Percentiles rank a stretch among this genome's conserved stretches.
Evolutionary conservation across 2,329 filamentous ascomycete species (phyloP).

Genomic region (Fusarium sp.): DNA sequence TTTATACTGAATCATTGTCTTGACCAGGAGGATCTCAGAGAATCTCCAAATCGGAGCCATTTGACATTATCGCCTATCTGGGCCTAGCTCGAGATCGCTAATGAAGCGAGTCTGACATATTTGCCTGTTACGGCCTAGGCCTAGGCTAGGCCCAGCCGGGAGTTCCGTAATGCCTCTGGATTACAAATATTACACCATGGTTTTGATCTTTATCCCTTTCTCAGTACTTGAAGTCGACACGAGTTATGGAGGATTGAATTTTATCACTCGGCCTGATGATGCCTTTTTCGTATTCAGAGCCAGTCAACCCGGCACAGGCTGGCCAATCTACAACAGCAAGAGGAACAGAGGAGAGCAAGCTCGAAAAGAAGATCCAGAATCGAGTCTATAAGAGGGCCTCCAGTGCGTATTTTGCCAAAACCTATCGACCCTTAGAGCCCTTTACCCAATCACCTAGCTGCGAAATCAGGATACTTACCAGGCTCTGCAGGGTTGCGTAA

Average conservation of each 20-base stretch:
- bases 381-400: constrained; percentile 4
- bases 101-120: not conserved
- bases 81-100: not conserved
- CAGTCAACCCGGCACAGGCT: rapidly evolving
- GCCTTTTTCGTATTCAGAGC: not conserved
- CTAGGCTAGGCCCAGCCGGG: not conserved
- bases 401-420: not conserved
- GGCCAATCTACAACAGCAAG: rapidly evolving
- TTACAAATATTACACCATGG: not conserved
- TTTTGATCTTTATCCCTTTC: no score
- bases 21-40: not conserved
- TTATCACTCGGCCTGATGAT: not conserved
- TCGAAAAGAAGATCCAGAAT: constrained; percentile 4
- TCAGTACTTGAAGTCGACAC: not conserved
- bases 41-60: not conserved
- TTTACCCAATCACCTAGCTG: no score
- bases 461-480: not conserved
- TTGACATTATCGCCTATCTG: not conserved
- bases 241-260: no score
- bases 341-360: not conserved
- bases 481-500: not conserved
- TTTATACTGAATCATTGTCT: no score
- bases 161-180: no score
- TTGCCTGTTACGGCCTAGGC: not conserved
- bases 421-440: rapidly evolving